Base-by-base conservation (phyloP, 179 eudicot species). In the Spergularia azorica region DNA sequence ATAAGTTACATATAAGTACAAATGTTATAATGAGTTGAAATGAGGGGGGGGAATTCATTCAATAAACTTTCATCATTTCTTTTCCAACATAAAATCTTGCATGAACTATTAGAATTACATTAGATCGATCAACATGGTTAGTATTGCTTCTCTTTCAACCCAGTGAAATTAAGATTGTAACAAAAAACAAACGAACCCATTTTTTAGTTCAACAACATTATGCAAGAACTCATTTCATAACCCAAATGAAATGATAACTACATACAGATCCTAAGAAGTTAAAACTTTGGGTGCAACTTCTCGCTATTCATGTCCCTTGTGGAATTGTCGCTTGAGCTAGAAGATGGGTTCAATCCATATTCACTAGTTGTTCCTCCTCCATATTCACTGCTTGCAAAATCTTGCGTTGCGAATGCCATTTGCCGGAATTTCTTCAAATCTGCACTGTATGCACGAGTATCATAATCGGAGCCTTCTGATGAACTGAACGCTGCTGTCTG, bases 341-440 rank as follows among this genome's bases (percentile, higher is more conserved):
- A 14, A 9, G 91, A 85, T 10, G 86, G 88, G 74, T 88, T 83
- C 21, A 83, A 80, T 2, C 87, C 93, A 6, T 86, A 88, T 63
- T 89, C 89, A 57, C 89, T 83, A 5, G 90, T 81, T 59, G 82
- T 71, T 20, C 84, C 72, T 18, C 83, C 71, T 52, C 81, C 84
- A 60, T 79, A 83, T 64, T 86, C 88, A 56, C 81, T 83, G 69
- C 92, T 87, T 9, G 80, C 80, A 48, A 70, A 68, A 51, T 83
- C 89, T 63, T 79, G 79, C 5, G 84, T 83, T 18, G 83, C 56
- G 70, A 91, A 79, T 2, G 94, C 90, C 88, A 93, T 89, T 78
- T 90, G 83, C 80, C 87, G 84, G 77, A 94, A 94, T 74, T 84
- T 92, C 86, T 86, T 76, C 69, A 94, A 79, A 73, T 94, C 98